phyloP scores from a whole-genome alignment of 2,329 filamentous ascomycete genomes.

The Paraconiothyrium brasiliense region DNA sequence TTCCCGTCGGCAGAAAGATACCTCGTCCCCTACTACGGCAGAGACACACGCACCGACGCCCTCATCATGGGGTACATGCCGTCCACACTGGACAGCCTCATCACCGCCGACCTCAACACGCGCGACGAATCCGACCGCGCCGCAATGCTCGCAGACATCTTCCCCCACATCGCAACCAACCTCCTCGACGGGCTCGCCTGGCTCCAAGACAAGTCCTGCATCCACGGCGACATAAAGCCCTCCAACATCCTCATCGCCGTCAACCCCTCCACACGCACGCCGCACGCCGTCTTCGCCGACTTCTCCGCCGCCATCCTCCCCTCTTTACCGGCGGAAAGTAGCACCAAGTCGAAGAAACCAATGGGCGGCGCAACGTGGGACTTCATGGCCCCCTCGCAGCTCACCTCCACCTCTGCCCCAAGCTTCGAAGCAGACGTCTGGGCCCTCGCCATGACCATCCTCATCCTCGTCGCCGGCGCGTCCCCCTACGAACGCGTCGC shows the following conservation, averaged over 20 bases:
- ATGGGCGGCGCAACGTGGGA: constrained; percentile 59
- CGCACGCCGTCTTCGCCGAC: constrained; percentile 52
- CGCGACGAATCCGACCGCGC: constrained; percentile 42
- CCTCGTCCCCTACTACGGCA: constrained; percentile 46
- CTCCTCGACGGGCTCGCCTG: constrained; percentile 55
- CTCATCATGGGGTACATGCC: constrained; percentile 47
- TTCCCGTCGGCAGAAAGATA: constrained; percentile 33
- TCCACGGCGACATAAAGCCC: constrained; percentile 59
- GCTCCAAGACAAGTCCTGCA: constrained; percentile 51
- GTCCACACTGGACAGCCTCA: constrained; percentile 44
- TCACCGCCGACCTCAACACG: constrained; percentile 39
- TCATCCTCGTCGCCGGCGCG: constrained; percentile 53
- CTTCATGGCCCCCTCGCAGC: constrained; percentile 53
- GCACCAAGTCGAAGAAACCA: constrained; percentile 23
- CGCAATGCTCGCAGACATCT: constrained; percentile 47
- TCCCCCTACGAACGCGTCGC: constrained; percentile 53
- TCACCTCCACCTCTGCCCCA: constrained; percentile 30
- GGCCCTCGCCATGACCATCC: constrained; percentile 56
- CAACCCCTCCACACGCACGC: constrained; percentile 14
- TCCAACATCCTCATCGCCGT: constrained; percentile 55
- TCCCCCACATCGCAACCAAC: constrained; percentile 51
- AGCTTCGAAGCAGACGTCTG: constrained; percentile 54
- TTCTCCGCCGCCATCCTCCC: constrained; percentile 48
- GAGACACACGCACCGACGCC: constrained; percentile 39
- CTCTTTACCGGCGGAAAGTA: not conserved